These are phyloP conservation scores for Anthracocystis walkeri DNA, from an alignment of 1,284 basidiomycete genomes.

Conservation along the genomic window DNA sequence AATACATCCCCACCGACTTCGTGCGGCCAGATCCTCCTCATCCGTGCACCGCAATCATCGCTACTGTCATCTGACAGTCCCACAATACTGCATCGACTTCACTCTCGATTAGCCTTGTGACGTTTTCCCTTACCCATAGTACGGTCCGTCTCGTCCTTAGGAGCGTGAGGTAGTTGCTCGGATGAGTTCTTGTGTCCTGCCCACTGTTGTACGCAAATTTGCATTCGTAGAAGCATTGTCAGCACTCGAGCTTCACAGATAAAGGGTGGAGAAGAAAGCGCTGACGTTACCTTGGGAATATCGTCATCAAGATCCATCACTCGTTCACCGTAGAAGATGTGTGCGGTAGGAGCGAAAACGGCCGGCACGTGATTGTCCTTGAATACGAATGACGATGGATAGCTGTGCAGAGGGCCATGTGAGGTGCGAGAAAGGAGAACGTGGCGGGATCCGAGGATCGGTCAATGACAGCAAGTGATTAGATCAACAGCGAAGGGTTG, in stretches of 20 bases:
- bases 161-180: constrained; percentile 37
- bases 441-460: too few relatives aligned
- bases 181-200: constrained; percentile 41
- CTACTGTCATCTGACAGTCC: too few relatives aligned
- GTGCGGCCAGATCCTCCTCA: too few relatives aligned
- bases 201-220: constrained; percentile 26
- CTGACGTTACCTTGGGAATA: constrained; percentile 43
- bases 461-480: neutral
- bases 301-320: constrained; percentile 53
- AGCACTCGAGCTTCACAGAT: neutral
- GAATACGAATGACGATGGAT: constrained; percentile 47
- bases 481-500: neutral
- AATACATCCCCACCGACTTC: too few relatives aligned
- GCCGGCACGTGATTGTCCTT: constrained; percentile 36
- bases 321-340: constrained; percentile 51
- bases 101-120: constrained; percentile 31
- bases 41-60: too few relatives aligned
- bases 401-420: constrained; percentile 10
- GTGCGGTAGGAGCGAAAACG: constrained; percentile 42
- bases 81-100: neutral
- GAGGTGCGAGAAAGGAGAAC: too few relatives aligned
- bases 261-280: neutral
- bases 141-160: constrained; percentile 26
- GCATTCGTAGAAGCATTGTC: neutral
- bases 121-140: constrained; percentile 49